phyloP scores from a whole-genome alignment of 2,329 filamentous ascomycete species.

The Colletotrichum horii region DNA sequence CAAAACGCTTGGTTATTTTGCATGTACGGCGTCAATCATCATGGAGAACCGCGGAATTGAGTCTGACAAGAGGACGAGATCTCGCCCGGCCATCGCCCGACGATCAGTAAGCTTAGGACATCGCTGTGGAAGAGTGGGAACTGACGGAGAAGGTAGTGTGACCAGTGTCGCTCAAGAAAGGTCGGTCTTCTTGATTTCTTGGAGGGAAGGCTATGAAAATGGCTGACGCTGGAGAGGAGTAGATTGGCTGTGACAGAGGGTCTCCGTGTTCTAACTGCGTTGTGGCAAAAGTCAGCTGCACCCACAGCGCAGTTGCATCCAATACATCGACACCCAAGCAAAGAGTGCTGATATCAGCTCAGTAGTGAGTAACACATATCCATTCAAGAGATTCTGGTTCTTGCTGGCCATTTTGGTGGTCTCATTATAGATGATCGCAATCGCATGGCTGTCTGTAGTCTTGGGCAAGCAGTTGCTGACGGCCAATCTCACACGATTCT shows the following conservation, averaged over 20 bases:
- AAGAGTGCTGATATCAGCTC: constrained; percentile 38
- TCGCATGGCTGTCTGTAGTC: neutral
- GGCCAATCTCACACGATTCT: neutral
- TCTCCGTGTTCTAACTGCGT: constrained; percentile 39
- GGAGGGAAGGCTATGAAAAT: neutral
- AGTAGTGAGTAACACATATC: constrained; percentile 33
- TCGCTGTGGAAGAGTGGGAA: constrained; percentile 13
- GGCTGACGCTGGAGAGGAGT: neutral
- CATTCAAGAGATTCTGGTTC: neutral
- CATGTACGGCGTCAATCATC: neutral
- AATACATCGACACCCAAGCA: constrained; percentile 31
- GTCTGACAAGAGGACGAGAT: neutral
- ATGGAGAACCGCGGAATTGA: constrained; percentile 23
- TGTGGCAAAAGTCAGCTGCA: constrained; percentile 34
- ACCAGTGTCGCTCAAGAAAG: neutral
- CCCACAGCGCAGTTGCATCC: constrained; percentile 32
- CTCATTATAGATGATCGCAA: neutral
- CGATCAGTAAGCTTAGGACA: constrained; percentile 26
- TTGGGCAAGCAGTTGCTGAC: neutral
- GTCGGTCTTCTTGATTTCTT: neutral
- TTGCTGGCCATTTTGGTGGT: neutral
- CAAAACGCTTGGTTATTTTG: neutral
- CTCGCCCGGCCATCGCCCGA: constrained; percentile 25
- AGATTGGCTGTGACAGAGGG: constrained; percentile 35
- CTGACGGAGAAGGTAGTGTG: constrained; percentile 17